Evolutionary conservation across 1,139 yeast genomes (phyloP).

Genomic region (Geotrichum histeridarum): DNA sequence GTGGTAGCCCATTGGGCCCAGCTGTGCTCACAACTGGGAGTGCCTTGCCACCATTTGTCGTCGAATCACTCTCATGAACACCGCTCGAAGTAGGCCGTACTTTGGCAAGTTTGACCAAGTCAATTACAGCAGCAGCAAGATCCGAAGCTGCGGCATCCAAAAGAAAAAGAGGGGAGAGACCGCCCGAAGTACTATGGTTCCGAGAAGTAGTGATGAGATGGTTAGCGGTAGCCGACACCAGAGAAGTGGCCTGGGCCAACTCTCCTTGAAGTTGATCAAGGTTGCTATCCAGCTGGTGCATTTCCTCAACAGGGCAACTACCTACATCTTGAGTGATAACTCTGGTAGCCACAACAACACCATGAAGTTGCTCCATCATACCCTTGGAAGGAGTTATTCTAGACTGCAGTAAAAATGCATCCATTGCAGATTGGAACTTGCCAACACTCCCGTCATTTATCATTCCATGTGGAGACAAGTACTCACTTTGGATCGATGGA

Average conservation of each 20-base stretch:
- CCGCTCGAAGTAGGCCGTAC: conserved; percentile 34
- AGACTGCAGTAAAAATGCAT: conserved; percentile 33
- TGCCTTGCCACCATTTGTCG: background rate
- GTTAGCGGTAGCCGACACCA: conserved; percentile 65
- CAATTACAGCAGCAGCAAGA: conserved; percentile 67
- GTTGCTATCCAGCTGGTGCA: conserved; percentile 4
- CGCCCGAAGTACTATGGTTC: conserved; percentile 62
- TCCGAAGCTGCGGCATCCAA: conserved; percentile 78
- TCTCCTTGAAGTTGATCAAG: conserved; percentile 26
- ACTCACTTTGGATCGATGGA: conserved; percentile 1
- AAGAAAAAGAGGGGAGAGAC: conserved; percentile 63
- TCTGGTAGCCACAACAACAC: conserved; percentile 38
- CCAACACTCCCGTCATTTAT: conserved; percentile 29
- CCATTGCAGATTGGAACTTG: conserved; percentile 34
- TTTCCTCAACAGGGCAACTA: conserved; percentile 33
- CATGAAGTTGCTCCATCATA: conserved; percentile 33
- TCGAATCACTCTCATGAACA: background rate
- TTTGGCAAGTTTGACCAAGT: conserved; percentile 55
- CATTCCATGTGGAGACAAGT: conserved; percentile 24
- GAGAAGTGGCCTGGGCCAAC: conserved; percentile 32
- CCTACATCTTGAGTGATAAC: conserved; percentile 38
- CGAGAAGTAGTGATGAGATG: conserved; percentile 76
- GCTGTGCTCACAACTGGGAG: background rate
- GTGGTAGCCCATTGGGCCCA: background rate
- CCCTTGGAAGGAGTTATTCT: conserved; percentile 25